Evolutionary conservation across 164 flowering plant genomes (phyloP).

Genomic region (Protea cynaroides): DNA sequence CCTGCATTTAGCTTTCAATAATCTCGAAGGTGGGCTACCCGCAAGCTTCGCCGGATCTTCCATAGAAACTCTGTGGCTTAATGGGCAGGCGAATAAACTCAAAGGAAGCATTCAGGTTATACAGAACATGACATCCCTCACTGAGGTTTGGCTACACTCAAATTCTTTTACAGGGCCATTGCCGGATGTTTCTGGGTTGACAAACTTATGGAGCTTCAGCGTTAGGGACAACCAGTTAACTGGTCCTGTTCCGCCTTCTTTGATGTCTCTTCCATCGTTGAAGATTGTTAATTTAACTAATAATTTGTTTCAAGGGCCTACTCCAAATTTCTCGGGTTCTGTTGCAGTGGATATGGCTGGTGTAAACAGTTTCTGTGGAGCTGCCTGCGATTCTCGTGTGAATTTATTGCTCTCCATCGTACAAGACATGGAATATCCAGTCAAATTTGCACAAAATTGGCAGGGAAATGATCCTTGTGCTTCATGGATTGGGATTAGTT

Average conservation of each 20-base stretch:
- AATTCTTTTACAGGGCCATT: constrained; percentile 79
- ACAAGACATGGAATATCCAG: constrained; percentile 55
- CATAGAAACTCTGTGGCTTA: constrained; percentile 75
- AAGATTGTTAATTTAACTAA: constrained; percentile 61
- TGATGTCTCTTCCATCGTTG: constrained; percentile 42
- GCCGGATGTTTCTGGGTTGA: constrained; percentile 65
- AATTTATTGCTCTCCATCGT: constrained; percentile 44
- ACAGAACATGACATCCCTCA: constrained; percentile 64
- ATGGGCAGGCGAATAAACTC: constrained; percentile 62
- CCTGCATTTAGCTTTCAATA: constrained; percentile 63
- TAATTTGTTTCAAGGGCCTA: constrained; percentile 78
- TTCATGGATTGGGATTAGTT: constrained; percentile 51
- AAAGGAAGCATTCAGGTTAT: constrained; percentile 60
- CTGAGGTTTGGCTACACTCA: constrained; percentile 69
- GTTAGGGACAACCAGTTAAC: constrained; percentile 73
- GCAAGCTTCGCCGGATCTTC: constrained; percentile 41
- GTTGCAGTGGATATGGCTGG: constrained; percentile 38
- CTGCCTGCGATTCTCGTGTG: constrained; percentile 56
- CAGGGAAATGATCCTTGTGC: constrained; percentile 74
- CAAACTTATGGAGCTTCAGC: constrained; percentile 38
- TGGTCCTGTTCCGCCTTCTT: constrained; percentile 62
- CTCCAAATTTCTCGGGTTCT: constrained; percentile 43
- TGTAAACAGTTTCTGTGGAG: constrained; percentile 34
- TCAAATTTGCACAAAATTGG: constrained; percentile 56
- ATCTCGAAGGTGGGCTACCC: constrained; percentile 61